Evolutionary conservation across 148 eudicot genomes (phyloP).

Genomic region (Dianthus caryophyllus): DNA sequence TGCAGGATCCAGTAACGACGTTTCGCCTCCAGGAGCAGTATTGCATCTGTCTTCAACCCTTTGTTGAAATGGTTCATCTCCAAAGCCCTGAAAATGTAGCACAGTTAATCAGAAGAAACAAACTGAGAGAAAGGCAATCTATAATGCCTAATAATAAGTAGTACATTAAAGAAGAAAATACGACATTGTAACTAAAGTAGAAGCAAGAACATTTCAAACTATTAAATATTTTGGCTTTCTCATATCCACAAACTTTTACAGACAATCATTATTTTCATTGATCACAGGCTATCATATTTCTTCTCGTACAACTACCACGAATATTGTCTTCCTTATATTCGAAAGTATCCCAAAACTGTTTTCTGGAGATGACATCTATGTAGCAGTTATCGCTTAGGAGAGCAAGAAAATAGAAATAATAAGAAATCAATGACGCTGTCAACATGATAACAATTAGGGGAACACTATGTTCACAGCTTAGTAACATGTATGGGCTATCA

Average conservation of each 20-base stretch:
- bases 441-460: neutral
- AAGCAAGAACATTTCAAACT: conserved; percentile 1
- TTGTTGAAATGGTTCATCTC: conserved; percentile 13
- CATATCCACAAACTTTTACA: no score
- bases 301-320: neutral
- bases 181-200: no score
- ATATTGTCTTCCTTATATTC: neutral
- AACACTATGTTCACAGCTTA: neutral
- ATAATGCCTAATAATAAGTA: neutral
- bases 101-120: neutral
- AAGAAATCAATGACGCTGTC: neutral
- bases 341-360: neutral
- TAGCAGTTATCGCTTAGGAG: neutral
- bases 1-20: conserved; percentile 15
- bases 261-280: neutral
- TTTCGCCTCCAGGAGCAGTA: conserved; percentile 19
- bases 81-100: conserved; percentile 20
- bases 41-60: conserved; percentile 7
- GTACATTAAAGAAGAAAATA: neutral
- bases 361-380: neutral
- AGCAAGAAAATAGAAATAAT: neutral
- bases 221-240: neutral
- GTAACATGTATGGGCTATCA: neutral
- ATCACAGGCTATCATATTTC: neutral
- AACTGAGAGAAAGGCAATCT: neutral